These are phyloP conservation scores for Sporothrix brasiliensis DNA, from an alignment of 2,329 filamentous ascomycete species.

Conservation along the genomic window DNA sequence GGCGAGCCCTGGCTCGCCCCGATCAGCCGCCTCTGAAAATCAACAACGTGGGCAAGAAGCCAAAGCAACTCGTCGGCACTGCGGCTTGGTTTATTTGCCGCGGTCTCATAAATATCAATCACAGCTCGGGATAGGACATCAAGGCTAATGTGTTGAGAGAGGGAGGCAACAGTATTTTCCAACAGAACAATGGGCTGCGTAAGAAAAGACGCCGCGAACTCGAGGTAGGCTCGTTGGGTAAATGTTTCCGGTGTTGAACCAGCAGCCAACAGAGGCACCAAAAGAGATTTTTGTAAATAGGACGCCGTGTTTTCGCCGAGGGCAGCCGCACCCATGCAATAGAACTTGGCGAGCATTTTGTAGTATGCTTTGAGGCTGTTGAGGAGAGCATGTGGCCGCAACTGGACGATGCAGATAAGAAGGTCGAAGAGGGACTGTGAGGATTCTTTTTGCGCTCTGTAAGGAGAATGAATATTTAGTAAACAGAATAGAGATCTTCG, in stretches of 20 bases:
- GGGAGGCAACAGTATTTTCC: constrained; percentile 45
- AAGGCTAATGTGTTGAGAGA: constrained; percentile 47
- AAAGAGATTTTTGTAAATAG: constrained; percentile 34
- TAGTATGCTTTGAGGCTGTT: constrained; percentile 37
- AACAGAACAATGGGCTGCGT: constrained; percentile 46
- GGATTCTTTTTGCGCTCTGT: neutral
- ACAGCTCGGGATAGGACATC: constrained; percentile 50
- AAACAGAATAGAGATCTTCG: neutral
- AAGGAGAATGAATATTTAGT: neutral
- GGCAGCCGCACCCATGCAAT: constrained; percentile 27
- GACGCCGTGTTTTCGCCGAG: constrained; percentile 16
- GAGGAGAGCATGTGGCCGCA: constrained; percentile 32
- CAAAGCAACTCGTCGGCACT: constrained; percentile 57
- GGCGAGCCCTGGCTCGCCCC: constrained; percentile 44
- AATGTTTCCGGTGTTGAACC: constrained; percentile 12
- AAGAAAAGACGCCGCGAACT: constrained; percentile 48
- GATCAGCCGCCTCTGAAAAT: constrained; percentile 51
- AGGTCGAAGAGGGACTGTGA: constrained; percentile 25
- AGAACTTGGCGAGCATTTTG: constrained; percentile 34
- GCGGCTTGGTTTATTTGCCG: constrained; percentile 37
- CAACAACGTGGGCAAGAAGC: constrained; percentile 69
- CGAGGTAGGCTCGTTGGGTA: constrained; percentile 41
- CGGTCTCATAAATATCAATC: constrained; percentile 42
- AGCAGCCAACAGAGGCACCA: constrained; percentile 32
- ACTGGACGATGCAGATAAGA: constrained; percentile 34